phyloP scores from a whole-genome alignment of 305 asterid genomes.

The Fraxinus paxiana region DNA sequence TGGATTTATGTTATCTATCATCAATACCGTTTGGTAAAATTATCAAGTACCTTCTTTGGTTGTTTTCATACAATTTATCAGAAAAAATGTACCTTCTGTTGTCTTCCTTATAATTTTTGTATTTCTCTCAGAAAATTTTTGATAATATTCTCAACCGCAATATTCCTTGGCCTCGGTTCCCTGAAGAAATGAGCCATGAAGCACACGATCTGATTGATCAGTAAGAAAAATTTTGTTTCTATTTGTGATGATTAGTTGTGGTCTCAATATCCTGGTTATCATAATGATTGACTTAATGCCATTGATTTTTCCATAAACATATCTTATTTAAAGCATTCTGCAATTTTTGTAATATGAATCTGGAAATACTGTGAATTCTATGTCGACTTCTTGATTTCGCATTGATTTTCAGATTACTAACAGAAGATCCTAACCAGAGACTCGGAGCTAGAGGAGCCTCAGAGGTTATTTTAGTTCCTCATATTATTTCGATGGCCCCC shows the following conservation, averaged over 20 bases:
- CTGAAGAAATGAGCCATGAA: slow-evolving; percentile 88
- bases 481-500: background rate
- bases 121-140: slow-evolving; percentile 62
- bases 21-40: background rate
- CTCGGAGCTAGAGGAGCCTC: slow-evolving; percentile 95
- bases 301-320: background rate
- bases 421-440: slow-evolving; percentile 95
- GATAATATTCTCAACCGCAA: slow-evolving; percentile 96
- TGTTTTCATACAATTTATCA: background rate
- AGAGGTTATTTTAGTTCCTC: slow-evolving; percentile 45
- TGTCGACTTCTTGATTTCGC: background rate
- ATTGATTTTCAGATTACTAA: slow-evolving; percentile 59
- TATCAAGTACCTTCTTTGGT: background rate
- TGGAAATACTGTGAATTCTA: background rate
- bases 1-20: background rate
- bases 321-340: background rate
- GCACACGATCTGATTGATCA: slow-evolving; percentile 84
- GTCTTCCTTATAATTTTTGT: background rate
- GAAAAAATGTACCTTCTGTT: background rate
- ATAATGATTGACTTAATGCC: background rate
- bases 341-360: background rate
- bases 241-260: background rate
- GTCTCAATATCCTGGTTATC: slow-evolving; percentile 1
- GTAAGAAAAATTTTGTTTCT: slow-evolving; percentile 42
- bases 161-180: slow-evolving; percentile 89